phyloP scores from a whole-genome alignment of 176 grass and related monocot genomes.

The Pontederia paniculata region DNA sequence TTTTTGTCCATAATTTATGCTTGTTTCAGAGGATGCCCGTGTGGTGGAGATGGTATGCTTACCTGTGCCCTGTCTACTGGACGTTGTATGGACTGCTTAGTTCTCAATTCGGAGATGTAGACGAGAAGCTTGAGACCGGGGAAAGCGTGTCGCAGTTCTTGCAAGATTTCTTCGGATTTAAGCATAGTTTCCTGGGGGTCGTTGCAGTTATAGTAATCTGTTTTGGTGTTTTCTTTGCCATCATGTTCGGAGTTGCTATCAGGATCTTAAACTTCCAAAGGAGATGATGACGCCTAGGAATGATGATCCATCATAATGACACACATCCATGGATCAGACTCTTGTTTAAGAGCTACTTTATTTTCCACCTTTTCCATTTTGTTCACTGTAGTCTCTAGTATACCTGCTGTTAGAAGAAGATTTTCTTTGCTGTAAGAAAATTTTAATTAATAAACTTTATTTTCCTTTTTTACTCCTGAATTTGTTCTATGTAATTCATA shows the following conservation, averaged over 20 bases:
- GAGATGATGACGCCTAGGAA: background rate
- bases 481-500: too few relatives aligned
- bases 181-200: conserved; percentile 22
- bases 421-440: too few relatives aligned
- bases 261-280: background rate
- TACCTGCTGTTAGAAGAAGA: too few relatives aligned
- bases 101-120: conserved; percentile 28
- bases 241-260: background rate
- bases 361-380: too few relatives aligned
- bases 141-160: conserved; percentile 23
- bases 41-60: conserved; percentile 94
- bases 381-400: too few relatives aligned
- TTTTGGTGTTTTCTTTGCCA: background rate
- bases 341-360: too few relatives aligned
- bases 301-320: too few relatives aligned
- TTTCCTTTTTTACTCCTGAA: too few relatives aligned
- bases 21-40: conserved; percentile 44
- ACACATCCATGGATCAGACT: too few relatives aligned
- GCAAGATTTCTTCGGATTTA: conserved; percentile 21
- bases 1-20: background rate
- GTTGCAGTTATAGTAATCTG: background rate
- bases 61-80: conserved; percentile 43
- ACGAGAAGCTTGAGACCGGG: conserved; percentile 21
- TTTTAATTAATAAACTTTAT: too few relatives aligned
- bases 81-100: conserved; percentile 16